phyloP scores from a whole-genome alignment of 164 flowering plant genomes.

The Houttuynia cordata region DNA sequence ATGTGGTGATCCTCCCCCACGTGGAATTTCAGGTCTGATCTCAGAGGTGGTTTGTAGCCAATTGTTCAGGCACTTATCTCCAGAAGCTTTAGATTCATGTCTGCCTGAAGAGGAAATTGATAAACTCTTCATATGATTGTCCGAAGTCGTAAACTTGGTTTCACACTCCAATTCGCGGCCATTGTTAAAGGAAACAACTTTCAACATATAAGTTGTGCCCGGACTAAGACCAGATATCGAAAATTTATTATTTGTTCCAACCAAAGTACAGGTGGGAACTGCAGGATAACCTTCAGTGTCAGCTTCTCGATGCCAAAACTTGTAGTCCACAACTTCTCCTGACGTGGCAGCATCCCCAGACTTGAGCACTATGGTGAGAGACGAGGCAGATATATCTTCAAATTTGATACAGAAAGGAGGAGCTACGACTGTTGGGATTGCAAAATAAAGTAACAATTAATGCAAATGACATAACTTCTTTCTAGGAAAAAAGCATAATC shows the following conservation, averaged over 20 bases:
- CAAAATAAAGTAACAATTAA: no score
- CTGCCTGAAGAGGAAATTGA: slow-evolving; percentile 90
- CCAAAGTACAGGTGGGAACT: slow-evolving; percentile 51
- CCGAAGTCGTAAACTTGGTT: slow-evolving; percentile 28
- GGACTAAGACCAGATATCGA: slow-evolving; percentile 44
- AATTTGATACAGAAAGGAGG: slow-evolving; percentile 32
- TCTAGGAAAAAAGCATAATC: no score
- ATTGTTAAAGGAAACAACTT: slow-evolving; percentile 31
- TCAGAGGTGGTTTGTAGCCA: slow-evolving; percentile 14
- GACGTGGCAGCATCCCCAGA: no score
- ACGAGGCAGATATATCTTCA: slow-evolving; percentile 47
- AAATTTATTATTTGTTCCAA: slow-evolving; percentile 36
- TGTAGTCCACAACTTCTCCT: slow-evolving; percentile 22
- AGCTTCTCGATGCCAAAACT: slow-evolving; percentile 68
- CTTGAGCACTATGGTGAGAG: no score
- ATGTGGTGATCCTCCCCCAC: slow-evolving; percentile 9
- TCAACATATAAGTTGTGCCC: slow-evolving; percentile 54
- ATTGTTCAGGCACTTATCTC: slow-evolving; percentile 25
- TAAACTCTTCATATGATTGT: slow-evolving; percentile 16
- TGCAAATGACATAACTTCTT: no score
- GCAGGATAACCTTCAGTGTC: slow-evolving; percentile 32
- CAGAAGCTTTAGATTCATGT: slow-evolving; percentile 62
- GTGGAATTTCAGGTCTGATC: slow-evolving; percentile 10
- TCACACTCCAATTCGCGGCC: slow-evolving; percentile 41
- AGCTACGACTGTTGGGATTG: slow-evolving; percentile 23